phyloP scores from a whole-genome alignment of 2,329 filamentous ascomycete species.

The Harringtonia aguacate region DNA sequence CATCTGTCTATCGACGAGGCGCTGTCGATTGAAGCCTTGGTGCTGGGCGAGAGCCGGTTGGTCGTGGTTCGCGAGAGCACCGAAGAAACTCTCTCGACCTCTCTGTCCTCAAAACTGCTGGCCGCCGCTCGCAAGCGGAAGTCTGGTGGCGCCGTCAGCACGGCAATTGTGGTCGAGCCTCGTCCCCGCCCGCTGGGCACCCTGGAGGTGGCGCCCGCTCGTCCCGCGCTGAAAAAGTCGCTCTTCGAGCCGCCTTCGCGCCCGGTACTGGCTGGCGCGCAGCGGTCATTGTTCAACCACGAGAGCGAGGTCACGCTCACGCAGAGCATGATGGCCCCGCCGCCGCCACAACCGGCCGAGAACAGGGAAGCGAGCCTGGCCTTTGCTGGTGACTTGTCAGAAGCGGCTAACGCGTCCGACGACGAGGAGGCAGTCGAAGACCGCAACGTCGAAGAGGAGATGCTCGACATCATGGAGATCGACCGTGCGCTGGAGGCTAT shows the following conservation, averaged over 20 bases:
- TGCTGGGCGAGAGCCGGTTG: conserved; percentile 45
- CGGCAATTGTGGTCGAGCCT: conserved; percentile 45
- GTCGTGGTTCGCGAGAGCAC: conserved; percentile 43
- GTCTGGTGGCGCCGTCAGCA: conserved; percentile 22
- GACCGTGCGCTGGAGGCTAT: conserved; percentile 47
- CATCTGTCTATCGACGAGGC: neutral
- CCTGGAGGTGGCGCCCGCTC: conserved; percentile 37
- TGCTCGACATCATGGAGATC: conserved; percentile 56
- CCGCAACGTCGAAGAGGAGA: conserved; percentile 46
- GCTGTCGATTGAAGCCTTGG: conserved; percentile 40
- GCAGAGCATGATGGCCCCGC: conserved; percentile 14
- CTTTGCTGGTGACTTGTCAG: conserved; percentile 39
- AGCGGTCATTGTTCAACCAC: neutral
- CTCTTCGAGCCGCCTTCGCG: conserved; percentile 7
- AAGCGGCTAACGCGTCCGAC: conserved; percentile 40
- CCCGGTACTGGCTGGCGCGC: neutral
- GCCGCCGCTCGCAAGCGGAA: conserved; percentile 28
- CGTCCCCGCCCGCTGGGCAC: conserved; percentile 28
- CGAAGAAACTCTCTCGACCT: conserved; percentile 17
- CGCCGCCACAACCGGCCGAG: conserved; percentile 3
- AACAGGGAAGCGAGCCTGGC: conserved; percentile 23
- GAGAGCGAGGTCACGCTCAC: conserved; percentile 17
- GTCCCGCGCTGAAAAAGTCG: conserved; percentile 1
- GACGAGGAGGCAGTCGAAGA: conserved; percentile 34
- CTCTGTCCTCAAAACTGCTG: conserved; percentile 17